Evolutionary conservation across 2,329 filamentous ascomycete species (phyloP), one percentile per base, ranked within the genome.

Genomic region (Penicillium brasilianum): DNA sequence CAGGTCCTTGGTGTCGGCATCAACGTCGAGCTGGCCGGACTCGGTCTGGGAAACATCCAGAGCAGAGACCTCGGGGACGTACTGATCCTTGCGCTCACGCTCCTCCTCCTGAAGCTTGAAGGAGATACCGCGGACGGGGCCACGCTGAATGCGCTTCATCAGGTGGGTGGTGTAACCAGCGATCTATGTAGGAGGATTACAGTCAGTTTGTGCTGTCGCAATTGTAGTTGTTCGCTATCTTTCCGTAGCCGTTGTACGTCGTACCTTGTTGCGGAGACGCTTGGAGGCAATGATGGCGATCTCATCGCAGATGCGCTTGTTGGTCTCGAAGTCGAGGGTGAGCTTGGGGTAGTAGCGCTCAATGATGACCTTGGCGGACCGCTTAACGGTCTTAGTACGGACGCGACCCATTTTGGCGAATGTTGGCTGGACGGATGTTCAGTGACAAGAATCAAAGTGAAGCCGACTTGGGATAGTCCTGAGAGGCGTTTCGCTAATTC

Each of bases 61-160:
- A 79, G 95, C 95, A 65, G 96, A 99, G 75, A 99, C 87, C 85
- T 99, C 95, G 78, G 95, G 95, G 71, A 99, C 95, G 87, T 97
- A 99, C 87, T 99, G 95, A 87, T 99, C 95, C 91, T 99, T 99
- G 82, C 95, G 91, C 87, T 99, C 95, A 88, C 95, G 92, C 90
- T 99, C 95, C 87, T 99, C 95, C 87, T 99, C 95, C 86, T 99
- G 95, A 66, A 99, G 92, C 89, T 99, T 99, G 93, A 99, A 99
- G 83, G 96, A 99, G 85, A 99, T 99, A 87, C 95, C 95, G 77
- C 95, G 96, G 83, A 99, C 95, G 71, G 95, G 95, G 71, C 95
- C 95, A 82, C 95, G 93, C 88, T 98, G 95, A 77, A 99, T 99
- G 84, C 95, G 95, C 90, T 98, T 98, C 96, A 99, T 99, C 84